These are phyloP conservation scores for Torulaspora delbrueckii DNA, from an alignment of 805 yeast species.

Conservation along the genomic window DNA sequence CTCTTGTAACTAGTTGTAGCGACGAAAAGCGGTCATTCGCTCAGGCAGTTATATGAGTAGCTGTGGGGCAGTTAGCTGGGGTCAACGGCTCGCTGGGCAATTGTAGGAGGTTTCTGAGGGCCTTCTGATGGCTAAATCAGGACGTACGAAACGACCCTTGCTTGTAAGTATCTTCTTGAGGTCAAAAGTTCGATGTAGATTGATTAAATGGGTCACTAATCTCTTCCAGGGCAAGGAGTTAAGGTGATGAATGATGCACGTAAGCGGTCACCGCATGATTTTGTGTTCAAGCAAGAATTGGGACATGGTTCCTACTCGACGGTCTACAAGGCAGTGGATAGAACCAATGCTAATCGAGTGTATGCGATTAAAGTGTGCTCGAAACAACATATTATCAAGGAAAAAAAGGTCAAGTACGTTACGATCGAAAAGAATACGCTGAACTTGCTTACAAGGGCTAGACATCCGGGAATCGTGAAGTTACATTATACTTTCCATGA, in stretches of 20 bases:
- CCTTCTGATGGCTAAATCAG: neutral
- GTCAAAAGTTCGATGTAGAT: neutral
- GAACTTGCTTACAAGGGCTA: slow-evolving; percentile 64
- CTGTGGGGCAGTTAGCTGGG: neutral
- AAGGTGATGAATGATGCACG: slow-evolving; percentile 16
- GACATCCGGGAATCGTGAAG: slow-evolving; percentile 92
- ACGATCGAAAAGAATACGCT: slow-evolving; percentile 90
- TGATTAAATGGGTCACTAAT: neutral
- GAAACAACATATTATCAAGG: slow-evolving; percentile 88
- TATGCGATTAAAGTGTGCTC: slow-evolving; percentile 90
- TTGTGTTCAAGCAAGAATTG: slow-evolving; percentile 37
- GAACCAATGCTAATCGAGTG: slow-evolving; percentile 40
- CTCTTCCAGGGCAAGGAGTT: neutral
- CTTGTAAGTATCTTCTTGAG: neutral
- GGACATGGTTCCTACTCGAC: slow-evolving; percentile 98
- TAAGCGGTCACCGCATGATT: slow-evolving; percentile 35
- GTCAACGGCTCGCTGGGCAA: neutral
- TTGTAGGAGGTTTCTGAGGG: neutral
- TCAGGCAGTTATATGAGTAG: neutral
- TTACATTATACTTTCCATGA: slow-evolving; percentile 94
- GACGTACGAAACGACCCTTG: neutral
- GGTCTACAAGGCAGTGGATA: slow-evolving; percentile 85
- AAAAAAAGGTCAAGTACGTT: slow-evolving; percentile 91
- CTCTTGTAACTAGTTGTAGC: neutral
- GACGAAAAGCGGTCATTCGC: neutral